Conservation (phyloP, 768 basidiomycete genomes). For the Tricholoma sp. region DNA sequence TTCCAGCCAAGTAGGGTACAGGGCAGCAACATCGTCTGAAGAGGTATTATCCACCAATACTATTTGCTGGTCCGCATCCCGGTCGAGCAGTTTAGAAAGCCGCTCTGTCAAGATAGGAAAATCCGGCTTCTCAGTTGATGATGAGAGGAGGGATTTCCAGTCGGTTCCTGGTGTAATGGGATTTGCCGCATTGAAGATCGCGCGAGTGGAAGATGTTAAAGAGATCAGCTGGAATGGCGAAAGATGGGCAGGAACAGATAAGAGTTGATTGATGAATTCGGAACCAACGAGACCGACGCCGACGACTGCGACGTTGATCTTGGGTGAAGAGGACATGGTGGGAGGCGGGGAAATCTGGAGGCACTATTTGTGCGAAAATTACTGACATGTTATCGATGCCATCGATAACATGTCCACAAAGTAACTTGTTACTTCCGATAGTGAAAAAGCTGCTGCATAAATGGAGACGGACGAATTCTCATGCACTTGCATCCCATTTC, state of each 20-base stretch:
- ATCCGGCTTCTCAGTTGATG: conserved; percentile 40
- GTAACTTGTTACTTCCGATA: too few species aligned
- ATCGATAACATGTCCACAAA: not conserved
- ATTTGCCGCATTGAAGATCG: conserved; percentile 45
- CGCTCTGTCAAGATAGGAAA: conserved; percentile 43
- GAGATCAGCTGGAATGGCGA: conserved; percentile 62
- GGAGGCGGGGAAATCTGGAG: conserved; percentile 4
- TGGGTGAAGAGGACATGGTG: conserved; percentile 14
- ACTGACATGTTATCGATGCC: not conserved
- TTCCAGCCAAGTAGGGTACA: conserved; percentile 77
- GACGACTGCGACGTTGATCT: conserved; percentile 66
- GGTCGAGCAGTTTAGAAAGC: conserved; percentile 38
- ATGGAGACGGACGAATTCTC: too few species aligned
- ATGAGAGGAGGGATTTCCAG: conserved; percentile 36
- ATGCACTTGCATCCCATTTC: too few species aligned
- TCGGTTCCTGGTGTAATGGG: conserved; percentile 30
- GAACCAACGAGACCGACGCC: conserved; percentile 92
- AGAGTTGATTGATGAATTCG: conserved; percentile 80
- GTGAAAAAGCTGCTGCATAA: too few species aligned
- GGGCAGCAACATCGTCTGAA: conserved; percentile 68
- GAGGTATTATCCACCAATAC: conserved; percentile 93
- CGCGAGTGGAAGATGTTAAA: conserved; percentile 60
- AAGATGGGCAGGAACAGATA: conserved; percentile 50
- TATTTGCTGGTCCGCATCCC: conserved; percentile 38
- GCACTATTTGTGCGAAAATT: conserved; percentile 2